Conservation (phyloP, 768 basidiomycete species). For the Amylocystis lapponica region DNA sequence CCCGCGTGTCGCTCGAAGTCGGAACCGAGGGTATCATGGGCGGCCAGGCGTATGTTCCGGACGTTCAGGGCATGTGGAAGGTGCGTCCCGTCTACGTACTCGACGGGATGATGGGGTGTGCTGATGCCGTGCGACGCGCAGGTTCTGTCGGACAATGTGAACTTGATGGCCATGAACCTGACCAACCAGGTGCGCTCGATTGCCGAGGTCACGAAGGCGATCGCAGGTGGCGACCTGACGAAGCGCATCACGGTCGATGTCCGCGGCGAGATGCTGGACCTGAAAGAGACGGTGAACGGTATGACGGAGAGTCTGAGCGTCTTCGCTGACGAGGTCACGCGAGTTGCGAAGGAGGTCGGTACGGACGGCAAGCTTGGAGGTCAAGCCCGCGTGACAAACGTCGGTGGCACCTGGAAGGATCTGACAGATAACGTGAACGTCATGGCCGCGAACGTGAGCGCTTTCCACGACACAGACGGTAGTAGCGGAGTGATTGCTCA, state of each 20-base stretch:
- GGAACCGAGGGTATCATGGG: constrained; percentile 92
- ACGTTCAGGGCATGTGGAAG: constrained; percentile 94
- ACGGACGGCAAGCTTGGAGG: constrained; percentile 95
- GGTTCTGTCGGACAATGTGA: constrained; percentile 75
- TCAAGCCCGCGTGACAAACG: constrained; percentile 88
- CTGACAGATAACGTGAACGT: constrained; percentile 94
- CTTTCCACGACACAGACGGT: background rate
- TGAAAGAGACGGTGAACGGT: constrained; percentile 90
- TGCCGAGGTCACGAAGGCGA: constrained; percentile 91
- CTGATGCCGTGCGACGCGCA: constrained; percentile 12
- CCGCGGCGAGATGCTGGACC: constrained; percentile 84
- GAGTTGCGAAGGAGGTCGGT: constrained; percentile 95
- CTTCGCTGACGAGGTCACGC: constrained; percentile 77
- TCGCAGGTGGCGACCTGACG: constrained; percentile 88
- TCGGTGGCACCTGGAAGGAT: constrained; percentile 97
- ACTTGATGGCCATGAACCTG: constrained; percentile 85
- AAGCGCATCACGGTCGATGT: constrained; percentile 92
- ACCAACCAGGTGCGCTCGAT: constrained; percentile 91
- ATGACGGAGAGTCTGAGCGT: constrained; percentile 88
- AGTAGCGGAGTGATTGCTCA: background rate
- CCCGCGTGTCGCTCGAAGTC: constrained; percentile 86
- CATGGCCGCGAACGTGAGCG: constrained; percentile 85
- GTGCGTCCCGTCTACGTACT: constrained; percentile 28
- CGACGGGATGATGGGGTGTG: background rate
- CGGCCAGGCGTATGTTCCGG: constrained; percentile 88